Evolutionary conservation across 2,329 filamentous ascomycete genomes (phyloP).

Genomic region (Hymenoscyphus occultus): DNA sequence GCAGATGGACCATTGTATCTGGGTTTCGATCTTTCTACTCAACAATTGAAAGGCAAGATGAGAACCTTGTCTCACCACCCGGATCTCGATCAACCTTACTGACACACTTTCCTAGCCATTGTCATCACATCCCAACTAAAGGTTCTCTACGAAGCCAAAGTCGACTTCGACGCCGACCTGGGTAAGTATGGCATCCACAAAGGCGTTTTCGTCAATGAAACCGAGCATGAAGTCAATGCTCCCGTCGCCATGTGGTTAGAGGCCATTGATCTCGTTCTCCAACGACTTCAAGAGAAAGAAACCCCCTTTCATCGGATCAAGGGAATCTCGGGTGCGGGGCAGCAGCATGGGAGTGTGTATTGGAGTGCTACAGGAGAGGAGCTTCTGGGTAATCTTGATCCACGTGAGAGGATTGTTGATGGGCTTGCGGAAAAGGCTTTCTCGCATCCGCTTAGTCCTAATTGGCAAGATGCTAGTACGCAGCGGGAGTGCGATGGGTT

Average conservation of each 20-base stretch:
- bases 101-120: slow-evolving; percentile 54
- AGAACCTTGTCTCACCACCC: background rate
- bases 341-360: slow-evolving; percentile 97
- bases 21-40: slow-evolving; percentile 94
- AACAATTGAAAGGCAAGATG: slow-evolving; percentile 77
- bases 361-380: slow-evolving; percentile 72
- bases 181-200: slow-evolving; percentile 77
- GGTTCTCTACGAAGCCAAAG: slow-evolving; percentile 80
- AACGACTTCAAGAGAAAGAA: slow-evolving; percentile 64
- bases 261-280: slow-evolving; percentile 80
- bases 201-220: slow-evolving; percentile 79
- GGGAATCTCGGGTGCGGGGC: slow-evolving; percentile 86
- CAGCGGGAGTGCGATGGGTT: slow-evolving; percentile 89
- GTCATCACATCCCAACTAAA: slow-evolving; percentile 80
- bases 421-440: slow-evolving; percentile 69
- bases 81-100: slow-evolving; percentile 15
- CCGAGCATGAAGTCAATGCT: slow-evolving; percentile 85
- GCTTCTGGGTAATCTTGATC: slow-evolving; percentile 59
- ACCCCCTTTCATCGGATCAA: slow-evolving; percentile 72
- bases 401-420: slow-evolving; percentile 60
- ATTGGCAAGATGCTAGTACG: slow-evolving; percentile 97
- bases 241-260: slow-evolving; percentile 95
- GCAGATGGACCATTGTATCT: slow-evolving; percentile 66
- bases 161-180: slow-evolving; percentile 90
- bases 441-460: slow-evolving; percentile 83